phyloP scores from a whole-genome alignment of 176 grass and related monocot genomes.

The Avena insularis region DNA sequence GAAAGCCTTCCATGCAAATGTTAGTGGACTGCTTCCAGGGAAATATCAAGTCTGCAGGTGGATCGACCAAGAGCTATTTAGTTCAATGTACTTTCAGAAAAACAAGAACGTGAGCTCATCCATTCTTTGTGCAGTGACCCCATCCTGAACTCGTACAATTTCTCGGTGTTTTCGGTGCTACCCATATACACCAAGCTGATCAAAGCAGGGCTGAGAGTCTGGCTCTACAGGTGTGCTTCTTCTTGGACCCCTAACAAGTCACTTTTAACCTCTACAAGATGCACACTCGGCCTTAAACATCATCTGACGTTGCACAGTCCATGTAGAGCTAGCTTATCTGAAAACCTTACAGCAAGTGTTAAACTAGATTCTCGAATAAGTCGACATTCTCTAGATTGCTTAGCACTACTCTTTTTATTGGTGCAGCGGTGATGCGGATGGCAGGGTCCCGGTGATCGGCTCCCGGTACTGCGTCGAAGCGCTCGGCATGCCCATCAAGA shows the following conservation, averaged over 20 bases:
- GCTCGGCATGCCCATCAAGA: constrained; percentile 59
- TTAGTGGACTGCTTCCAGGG: constrained; percentile 40
- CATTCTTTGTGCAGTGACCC: constrained; percentile 61
- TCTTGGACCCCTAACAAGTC: background rate
- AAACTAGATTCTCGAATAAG: background rate
- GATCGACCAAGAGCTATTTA: constrained; percentile 11
- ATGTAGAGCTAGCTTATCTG: constrained; percentile 7
- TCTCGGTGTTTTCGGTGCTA: constrained; percentile 66
- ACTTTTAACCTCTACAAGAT: background rate
- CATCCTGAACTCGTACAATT: constrained; percentile 68
- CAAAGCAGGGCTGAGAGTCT: constrained; percentile 78
- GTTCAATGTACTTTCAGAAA: background rate
- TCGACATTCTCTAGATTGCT: background rate
- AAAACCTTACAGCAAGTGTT: background rate
- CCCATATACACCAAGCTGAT: constrained; percentile 83
- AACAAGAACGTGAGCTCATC: constrained; percentile 11
- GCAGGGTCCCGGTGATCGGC: constrained; percentile 80
- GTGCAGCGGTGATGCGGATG: constrained; percentile 76
- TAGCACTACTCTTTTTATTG: background rate
- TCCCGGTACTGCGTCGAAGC: constrained; percentile 80
- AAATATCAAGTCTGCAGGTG: constrained; percentile 78
- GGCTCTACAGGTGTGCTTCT: constrained; percentile 80
- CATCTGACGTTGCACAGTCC: background rate
- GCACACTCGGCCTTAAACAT: background rate
- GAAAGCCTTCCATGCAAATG: constrained; percentile 68